A percentile compares a stretch with the other conserved stretches of the same genome.
These are phyloP conservation scores for Sugiyamaella smithiae DNA, from an alignment of 805 yeast genomes.

Conservation along the genomic window DNA sequence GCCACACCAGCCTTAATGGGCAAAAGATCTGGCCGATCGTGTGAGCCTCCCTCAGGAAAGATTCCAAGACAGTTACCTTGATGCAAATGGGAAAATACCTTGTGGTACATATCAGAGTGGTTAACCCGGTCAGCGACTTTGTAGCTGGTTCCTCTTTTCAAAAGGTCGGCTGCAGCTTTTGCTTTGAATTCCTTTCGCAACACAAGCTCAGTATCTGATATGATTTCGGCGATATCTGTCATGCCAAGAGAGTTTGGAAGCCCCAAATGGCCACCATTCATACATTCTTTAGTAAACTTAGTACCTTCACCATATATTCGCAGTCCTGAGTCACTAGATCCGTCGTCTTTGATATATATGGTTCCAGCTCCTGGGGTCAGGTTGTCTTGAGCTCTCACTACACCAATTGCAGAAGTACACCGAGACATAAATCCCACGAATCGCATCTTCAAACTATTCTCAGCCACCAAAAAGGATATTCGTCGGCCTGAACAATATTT, in stretches of 20 bases:
- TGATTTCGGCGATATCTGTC: slow-evolving; percentile 62
- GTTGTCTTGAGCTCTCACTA: slow-evolving; percentile 87
- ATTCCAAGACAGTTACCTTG: slow-evolving; percentile 84
- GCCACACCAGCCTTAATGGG: slow-evolving; percentile 98
- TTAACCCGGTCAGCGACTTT: slow-evolving; percentile 81
- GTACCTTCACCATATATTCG: slow-evolving; percentile 65
- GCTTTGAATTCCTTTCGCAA: slow-evolving; percentile 69
- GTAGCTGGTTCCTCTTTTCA: slow-evolving; percentile 55
- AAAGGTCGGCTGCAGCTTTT: slow-evolving; percentile 39
- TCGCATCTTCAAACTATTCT: slow-evolving; percentile 59
- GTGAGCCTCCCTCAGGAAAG: slow-evolving; percentile 98
- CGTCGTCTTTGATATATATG: slow-evolving; percentile 48
- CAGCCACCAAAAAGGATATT: slow-evolving; percentile 82
- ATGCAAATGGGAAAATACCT: slow-evolving; percentile 80
- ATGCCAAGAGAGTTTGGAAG: slow-evolving; percentile 78
- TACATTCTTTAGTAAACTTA: slow-evolving; percentile 60
- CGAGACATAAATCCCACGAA: slow-evolving; percentile 76
- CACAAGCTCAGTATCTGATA: slow-evolving; percentile 66
- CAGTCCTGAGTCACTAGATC: slow-evolving; percentile 47
- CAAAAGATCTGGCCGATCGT: slow-evolving; percentile 84
- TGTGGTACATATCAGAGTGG: slow-evolving; percentile 77
- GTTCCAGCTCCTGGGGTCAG: slow-evolving; percentile 64
- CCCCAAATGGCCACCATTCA: slow-evolving; percentile 64
- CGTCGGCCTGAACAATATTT: slow-evolving; percentile 63
- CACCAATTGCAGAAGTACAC: slow-evolving; percentile 82